Percentiles rank a stretch among this genome's conserved stretches.
These are phyloP conservation scores for Syzygium jambos DNA, from an alignment of 345 rosid genomes.

Conservation along the genomic window DNA sequence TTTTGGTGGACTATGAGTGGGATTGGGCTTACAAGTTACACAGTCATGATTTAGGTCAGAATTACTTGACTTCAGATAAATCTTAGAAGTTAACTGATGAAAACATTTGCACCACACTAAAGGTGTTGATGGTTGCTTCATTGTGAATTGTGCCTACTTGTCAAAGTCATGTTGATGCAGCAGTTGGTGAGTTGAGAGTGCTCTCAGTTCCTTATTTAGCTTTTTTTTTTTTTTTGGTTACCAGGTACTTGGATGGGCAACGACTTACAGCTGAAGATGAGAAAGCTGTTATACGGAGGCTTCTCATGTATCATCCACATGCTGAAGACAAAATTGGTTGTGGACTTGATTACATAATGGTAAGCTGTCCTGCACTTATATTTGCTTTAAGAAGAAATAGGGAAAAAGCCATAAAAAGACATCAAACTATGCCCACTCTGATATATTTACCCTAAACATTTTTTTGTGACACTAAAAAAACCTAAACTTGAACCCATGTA, in stretches of 20 bases:
- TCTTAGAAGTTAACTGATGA: not conserved
- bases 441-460: not conserved
- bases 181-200: not conserved
- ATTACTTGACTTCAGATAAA: not conserved
- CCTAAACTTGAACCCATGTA: not conserved
- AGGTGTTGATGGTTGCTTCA: not conserved
- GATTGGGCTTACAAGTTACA: not conserved
- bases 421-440: not conserved
- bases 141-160: not conserved
- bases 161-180: not conserved
- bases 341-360: constrained; percentile 75
- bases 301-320: constrained; percentile 68
- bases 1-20: not conserved
- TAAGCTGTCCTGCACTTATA: constrained; percentile 9
- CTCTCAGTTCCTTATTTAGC: not conserved
- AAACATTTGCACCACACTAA: not conserved
- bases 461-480: not conserved
- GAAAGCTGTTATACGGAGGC: constrained; percentile 46
- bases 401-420: not conserved
- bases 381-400: not conserved
- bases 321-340: constrained; percentile 79
- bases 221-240: constrained; percentile 5
- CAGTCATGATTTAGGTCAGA: not conserved
- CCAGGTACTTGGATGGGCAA: constrained; percentile 70
- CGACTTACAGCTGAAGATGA: constrained; percentile 57